A percentile compares a stretch with the other conserved stretches of the same genome.
Conservation (phyloP, 371 early-diverging fungal genomes). For the Blakeslea trispora region DNA sequence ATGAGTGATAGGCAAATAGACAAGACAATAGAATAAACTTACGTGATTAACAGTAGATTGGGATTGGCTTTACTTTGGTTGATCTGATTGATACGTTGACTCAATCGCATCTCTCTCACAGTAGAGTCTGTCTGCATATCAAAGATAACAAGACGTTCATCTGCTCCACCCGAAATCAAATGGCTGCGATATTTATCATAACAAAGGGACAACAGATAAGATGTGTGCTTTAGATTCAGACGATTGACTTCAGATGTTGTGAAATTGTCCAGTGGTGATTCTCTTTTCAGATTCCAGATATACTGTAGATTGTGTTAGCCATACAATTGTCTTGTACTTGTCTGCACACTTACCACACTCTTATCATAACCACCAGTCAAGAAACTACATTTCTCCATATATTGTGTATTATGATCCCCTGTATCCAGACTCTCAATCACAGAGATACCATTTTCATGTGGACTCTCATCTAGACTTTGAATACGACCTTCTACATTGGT, state of each 20-base stretch:
- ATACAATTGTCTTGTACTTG: too few species aligned
- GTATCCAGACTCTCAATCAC: constrained; percentile 23
- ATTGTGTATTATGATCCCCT: constrained; percentile 12
- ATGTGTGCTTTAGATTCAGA: constrained; percentile 31
- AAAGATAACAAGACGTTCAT: constrained; percentile 25
- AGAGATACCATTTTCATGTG: constrained; percentile 34
- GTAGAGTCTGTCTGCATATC: constrained; percentile 20
- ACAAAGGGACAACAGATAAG: constrained; percentile 23
- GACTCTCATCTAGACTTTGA: constrained; percentile 23
- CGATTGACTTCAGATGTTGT: not conserved
- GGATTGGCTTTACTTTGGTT: constrained; percentile 17
- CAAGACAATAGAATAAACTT: too few species aligned
- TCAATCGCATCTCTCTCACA: constrained; percentile 5
- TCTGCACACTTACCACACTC: constrained; percentile 27
- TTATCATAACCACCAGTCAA: constrained; percentile 45
- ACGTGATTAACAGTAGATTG: constrained; percentile 20
- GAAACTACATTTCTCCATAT: constrained; percentile 25
- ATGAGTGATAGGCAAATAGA: too few species aligned
- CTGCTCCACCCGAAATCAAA: constrained; percentile 36
- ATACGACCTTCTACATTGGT: constrained; percentile 26
- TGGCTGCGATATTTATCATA: constrained; percentile 23
- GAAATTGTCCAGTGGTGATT: constrained; percentile 8
- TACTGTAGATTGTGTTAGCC: constrained; percentile 14
- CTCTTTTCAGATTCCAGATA: constrained; percentile 23
- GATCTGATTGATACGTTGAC: constrained; percentile 13